Evolutionary conservation across 805 yeast species (phyloP).

Genomic region (Candida easanensis): DNA sequence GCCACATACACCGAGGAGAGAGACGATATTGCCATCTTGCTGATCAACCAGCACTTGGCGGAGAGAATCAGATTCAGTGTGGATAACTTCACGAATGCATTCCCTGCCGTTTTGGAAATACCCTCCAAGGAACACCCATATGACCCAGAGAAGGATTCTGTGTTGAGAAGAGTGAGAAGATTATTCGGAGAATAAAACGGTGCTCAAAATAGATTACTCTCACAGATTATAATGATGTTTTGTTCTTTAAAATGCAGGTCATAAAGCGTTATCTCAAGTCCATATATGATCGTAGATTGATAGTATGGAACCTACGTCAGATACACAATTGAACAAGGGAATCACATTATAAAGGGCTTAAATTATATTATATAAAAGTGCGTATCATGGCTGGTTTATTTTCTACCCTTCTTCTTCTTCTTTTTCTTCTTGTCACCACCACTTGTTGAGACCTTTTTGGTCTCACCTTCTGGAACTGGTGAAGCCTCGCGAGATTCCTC

Average conservation of each 20-base stretch:
- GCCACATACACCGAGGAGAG: conserved; percentile 69
- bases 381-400: conserved; percentile 17
- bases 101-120: conserved; percentile 94
- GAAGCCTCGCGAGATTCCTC: conserved; percentile 10
- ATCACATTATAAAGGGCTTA: not conserved
- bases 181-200: conserved; percentile 77
- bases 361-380: not conserved
- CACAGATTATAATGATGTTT: too few species aligned
- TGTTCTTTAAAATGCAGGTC: conserved; percentile 18
- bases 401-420: conserved; percentile 35
- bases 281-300: too few species aligned
- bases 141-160: conserved; percentile 95
- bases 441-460: conserved; percentile 1
- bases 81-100: conserved; percentile 83
- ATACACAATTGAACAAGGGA: too few species aligned
- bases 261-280: too few species aligned
- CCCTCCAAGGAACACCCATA: conserved; percentile 99
- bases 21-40: conserved; percentile 87
- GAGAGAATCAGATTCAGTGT: conserved; percentile 81
- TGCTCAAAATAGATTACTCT: too few species aligned
- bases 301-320: too few species aligned
- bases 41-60: conserved; percentile 94
- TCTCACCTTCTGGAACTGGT: not conserved
- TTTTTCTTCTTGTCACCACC: conserved; percentile 26
- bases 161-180: conserved; percentile 90